A percentile compares a stretch with the other conserved stretches of the same genome.
Conservation (phyloP, 768 basidiomycete species). For the Panaeolus papilionaceus region DNA sequence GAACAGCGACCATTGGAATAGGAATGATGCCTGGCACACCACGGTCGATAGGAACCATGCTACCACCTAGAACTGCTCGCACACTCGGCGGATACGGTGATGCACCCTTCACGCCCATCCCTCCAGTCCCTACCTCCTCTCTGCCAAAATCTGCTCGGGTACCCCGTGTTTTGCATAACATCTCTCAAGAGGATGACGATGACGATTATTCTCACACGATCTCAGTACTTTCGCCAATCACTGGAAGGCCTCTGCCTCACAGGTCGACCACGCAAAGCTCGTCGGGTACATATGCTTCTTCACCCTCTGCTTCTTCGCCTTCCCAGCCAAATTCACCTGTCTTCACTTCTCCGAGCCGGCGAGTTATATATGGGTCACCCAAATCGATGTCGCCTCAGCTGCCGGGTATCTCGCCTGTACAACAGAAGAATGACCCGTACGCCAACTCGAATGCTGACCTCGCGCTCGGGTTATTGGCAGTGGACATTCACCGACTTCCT, state of each 20-base stretch:
- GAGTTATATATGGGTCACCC: slow-evolving; percentile 5
- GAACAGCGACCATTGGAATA: neutral
- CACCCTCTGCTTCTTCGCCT: neutral
- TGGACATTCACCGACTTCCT: slow-evolving; percentile 12
- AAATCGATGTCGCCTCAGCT: neutral
- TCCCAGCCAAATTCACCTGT: slow-evolving; percentile 4
- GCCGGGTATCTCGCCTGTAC: neutral
- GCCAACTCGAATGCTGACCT: slow-evolving; percentile 15
- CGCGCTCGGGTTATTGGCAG: neutral
- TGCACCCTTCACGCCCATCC: slow-evolving; percentile 3
- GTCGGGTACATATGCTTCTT: neutral
- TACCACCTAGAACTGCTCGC: slow-evolving; percentile 4
- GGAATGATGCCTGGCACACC: slow-evolving; percentile 10
- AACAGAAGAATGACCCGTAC: neutral
- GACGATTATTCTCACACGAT: neutral
- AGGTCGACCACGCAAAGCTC: neutral
- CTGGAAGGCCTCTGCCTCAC: slow-evolving; percentile 1
- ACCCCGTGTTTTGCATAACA: neutral
- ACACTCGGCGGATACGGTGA: neutral
- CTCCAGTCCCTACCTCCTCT: neutral
- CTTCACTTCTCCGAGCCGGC: slow-evolving; percentile 5
- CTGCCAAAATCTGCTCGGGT: neutral
- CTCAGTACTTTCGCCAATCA: neutral
- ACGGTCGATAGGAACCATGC: slow-evolving; percentile 4
- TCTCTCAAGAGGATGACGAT: neutral